phyloP scores from a whole-genome alignment of 148 eudicot genomes.

The Arbutus unedo region DNA sequence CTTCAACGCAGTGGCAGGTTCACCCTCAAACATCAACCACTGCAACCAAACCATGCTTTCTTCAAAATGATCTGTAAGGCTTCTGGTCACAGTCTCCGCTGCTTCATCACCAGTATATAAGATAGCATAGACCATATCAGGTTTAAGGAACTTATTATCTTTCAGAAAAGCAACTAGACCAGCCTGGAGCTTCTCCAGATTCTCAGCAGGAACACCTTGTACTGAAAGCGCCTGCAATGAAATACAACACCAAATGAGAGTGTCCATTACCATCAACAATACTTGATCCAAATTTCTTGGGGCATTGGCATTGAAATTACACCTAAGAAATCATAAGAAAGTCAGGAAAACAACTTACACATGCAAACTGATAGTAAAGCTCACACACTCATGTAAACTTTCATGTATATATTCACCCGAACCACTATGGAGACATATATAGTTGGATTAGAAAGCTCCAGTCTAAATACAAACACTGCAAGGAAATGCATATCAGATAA shows the following conservation, averaged over 20 bases:
- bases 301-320: neutral
- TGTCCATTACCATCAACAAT: neutral
- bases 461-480: neutral
- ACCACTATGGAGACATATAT: no score
- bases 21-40: slow-evolving; percentile 97
- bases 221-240: slow-evolving; percentile 59
- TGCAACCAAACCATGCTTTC: slow-evolving; percentile 84
- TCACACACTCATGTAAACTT: neutral
- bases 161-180: slow-evolving; percentile 64
- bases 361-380: neutral
- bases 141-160: slow-evolving; percentile 34
- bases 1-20: slow-evolving; percentile 50
- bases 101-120: slow-evolving; percentile 64
- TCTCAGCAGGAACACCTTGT: slow-evolving; percentile 59
- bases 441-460: neutral
- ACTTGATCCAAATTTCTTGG: neutral
- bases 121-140: slow-evolving; percentile 53
- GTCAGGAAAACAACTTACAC: neutral
- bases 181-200: slow-evolving; percentile 47
- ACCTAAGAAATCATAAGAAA: neutral
- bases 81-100: slow-evolving; percentile 31
- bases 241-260: slow-evolving; percentile 6
- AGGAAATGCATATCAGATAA: neutral
- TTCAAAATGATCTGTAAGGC: slow-evolving; percentile 37
- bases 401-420: neutral